Evolutionary conservation across 176 grass and related monocot genomes (phyloP).

Genomic region (Hordeum vulgare): MorexV3_pseudomolecules_assembly NC_058522.1:435142689-435143188

Average conservation of each 20-base stretch:
- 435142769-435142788: conserved; percentile 2
- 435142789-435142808: not conserved
- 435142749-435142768: conserved; percentile 1
- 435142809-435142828: conserved; percentile 25
- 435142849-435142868: conserved; percentile 11
- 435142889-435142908: not conserved
- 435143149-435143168: conserved; percentile 15
- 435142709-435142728: not conserved
- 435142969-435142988: conserved; percentile 29
- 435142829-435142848: conserved; percentile 19
- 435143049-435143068: conserved; percentile 24
- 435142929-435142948: conserved; percentile 14
- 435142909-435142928: conserved; percentile 20
- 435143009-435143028: conserved; percentile 17
- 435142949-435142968: conserved; percentile 34
- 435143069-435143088: not conserved
- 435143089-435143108: conserved; percentile 4
- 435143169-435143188: conserved; percentile 9
- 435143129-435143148: conserved; percentile 4
- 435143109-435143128: conserved; percentile 25
- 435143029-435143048: conserved; percentile 12
- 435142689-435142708: conserved; percentile 13
- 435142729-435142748: not conserved
- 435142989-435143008: not conserved
- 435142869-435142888: not conserved